Evolutionary conservation across 768 basidiomycete genomes (phyloP), one percentile per base, ranked within the genome.

Genomic region (Boletus bicolor): DNA sequence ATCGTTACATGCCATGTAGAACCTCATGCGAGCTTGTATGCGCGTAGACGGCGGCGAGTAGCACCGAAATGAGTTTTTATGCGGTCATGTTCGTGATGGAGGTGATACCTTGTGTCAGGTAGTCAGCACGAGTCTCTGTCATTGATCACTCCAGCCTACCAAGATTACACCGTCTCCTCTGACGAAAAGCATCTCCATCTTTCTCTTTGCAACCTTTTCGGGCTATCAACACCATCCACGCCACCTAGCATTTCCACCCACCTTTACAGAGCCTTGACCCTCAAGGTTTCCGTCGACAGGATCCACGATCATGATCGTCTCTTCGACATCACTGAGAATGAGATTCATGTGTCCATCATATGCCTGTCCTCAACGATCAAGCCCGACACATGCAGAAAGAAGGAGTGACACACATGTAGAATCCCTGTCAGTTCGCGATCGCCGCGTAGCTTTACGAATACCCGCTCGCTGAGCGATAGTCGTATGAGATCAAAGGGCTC

Each of bases 301-400:
- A 61, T 98, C 94, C n/a, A 98, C 93, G 59, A 97, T 80, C 84
- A 95, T 90, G 59, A 98, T 93, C 3, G 89, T 94, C 76, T 99
- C 97, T 69, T 98, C 96, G 15, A 98, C 97, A 68, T 98, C 92
- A 65, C 92, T 94, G 64, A 99, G 79, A 59, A 99, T 97, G 64
- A 99, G 80, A 72, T 99, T 98, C 97, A 98, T 98, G 73, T 98
- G 97, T n/a, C 95, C 97, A 76, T 99, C 97, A 67, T 98, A 98
- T 21, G 97, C 97, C 97, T 99, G 66, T 62, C 57, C 49, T 49
- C 54, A 30, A 60, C 26, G 38, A 52, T 55, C 59, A 52, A 50
- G 19, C 37, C 47, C 51, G 3, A 45, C 53, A 34, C 49, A 37
- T 26, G 21, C 43, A 41, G 36, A 41, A 44, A 32, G 7, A 56